A percentile compares a stretch with the other conserved stretches of the same genome.
These are phyloP conservation scores for Helicocarpus griseus DNA, from an alignment of 2,329 filamentous ascomycete species.

Conservation along the genomic window DNA sequence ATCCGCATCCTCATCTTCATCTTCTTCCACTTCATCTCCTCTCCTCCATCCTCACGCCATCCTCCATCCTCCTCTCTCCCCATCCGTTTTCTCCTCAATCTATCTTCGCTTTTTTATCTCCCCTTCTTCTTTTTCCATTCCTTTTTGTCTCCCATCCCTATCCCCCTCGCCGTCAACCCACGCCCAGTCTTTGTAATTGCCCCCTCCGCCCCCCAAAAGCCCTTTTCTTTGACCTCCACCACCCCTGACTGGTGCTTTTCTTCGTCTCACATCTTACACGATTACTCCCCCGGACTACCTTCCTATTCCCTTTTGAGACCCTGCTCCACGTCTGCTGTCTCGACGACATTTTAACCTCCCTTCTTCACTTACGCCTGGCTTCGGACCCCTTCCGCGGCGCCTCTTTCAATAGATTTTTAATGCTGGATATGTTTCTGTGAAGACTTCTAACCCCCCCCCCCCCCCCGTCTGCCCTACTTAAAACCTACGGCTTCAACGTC, in stretches of 20 bases:
- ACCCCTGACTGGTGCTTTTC: constrained; percentile 3
- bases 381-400: constrained; percentile 11
- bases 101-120: constrained; percentile 19
- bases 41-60: constrained; percentile 16
- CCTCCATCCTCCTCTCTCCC: constrained; percentile 13
- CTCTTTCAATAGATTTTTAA: constrained; percentile 10
- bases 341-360: constrained; percentile 13
- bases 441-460: background rate
- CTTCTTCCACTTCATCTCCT: constrained; percentile 20
- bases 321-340: constrained; percentile 6
- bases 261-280: constrained; percentile 2
- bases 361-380: constrained; percentile 13
- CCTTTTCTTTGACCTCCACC: constrained; percentile 13
- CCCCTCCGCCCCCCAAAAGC: constrained; percentile 9
- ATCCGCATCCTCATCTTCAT: constrained; percentile 5
- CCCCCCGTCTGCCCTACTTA: background rate
- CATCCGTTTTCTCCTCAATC: constrained; percentile 8
- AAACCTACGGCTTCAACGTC: background rate
- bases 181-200: constrained; percentile 10
- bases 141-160: constrained; percentile 11
- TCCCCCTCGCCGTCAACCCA: no score
- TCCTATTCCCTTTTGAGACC: constrained; percentile 1
- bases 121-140: constrained; percentile 28
- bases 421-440: constrained; percentile 8
- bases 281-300: background rate